Base-by-base conservation (phyloP, 2,329 filamentous ascomycete species). In the Colletotrichum sp. region DNA sequence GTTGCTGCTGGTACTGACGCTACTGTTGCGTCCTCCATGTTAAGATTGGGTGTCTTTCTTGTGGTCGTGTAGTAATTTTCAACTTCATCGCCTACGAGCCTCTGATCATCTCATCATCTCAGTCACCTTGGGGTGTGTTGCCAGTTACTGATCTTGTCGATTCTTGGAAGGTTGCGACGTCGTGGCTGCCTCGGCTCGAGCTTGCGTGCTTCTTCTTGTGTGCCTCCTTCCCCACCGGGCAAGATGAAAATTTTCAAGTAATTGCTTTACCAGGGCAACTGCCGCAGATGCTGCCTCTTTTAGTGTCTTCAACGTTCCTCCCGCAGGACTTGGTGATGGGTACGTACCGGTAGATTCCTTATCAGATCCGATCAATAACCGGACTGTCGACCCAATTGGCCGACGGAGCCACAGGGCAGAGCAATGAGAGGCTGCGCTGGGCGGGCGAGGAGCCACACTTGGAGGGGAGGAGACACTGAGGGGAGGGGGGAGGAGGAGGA, bases 341-440 rank as follows among this genome's bases (percentile, higher is more conserved):
- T 48, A 58, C 70, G 73, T 65, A 43, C 64, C 58, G 48, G 56
- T 28, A 56, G 39, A 60, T 73, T 73, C 56, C 73, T 75, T 75
- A 75, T 75, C 73, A 75, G 73, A 75, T 75, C 73, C 73, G 73
- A 68, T 61, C 64, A 75, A 68, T 75, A 73, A 16, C 73, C 70
- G 64, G 43, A 65, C 34, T 30, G 64, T 27, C 70, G 62, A 75
- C 70, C 43, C 64, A 60, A 73, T 62, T 73, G 70, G 70, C 64
- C 52, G 30, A 64, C n/a, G 65, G 58, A 36, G 65, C 70, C 70
- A 64, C 69, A 55, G 25, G n/a, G 61, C 34, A 48, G 27, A 15
- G 18, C 64, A n/a, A 32, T 28, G 25, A 36, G 28, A 39, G 43
- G n/a, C 43, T 48, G 43, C 43, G 43, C 43, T 22, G n/a, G n/a